phyloP scores from a whole-genome alignment of 805 yeast genomes.

The Hanseniaspora lindneri region DNA sequence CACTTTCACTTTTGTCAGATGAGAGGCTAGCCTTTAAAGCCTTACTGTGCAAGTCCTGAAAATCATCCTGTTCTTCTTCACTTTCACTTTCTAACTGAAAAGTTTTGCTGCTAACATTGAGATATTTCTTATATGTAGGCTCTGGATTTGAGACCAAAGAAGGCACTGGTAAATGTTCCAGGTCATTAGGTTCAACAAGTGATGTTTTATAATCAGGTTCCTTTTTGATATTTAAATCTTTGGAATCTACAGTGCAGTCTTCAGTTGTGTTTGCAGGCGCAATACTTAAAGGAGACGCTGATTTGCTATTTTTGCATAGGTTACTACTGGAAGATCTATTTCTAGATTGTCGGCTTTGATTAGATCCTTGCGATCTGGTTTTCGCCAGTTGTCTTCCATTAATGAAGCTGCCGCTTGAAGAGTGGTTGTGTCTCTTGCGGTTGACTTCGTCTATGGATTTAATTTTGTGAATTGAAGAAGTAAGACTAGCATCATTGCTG shows the following conservation, averaged over 20 bases:
- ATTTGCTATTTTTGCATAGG: neutral
- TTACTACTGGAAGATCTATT: neutral
- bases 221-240: neutral
- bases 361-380: conserved; percentile 8
- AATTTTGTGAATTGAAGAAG: neutral
- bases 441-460: conserved; percentile 16
- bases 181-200: too few relatives aligned
- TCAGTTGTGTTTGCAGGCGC: neutral
- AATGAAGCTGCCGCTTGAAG: conserved; percentile 19
- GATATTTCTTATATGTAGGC: too few relatives aligned
- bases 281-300: neutral
- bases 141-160: too few relatives aligned
- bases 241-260: neutral
- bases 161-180: too few relatives aligned
- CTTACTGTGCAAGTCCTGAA: too few relatives aligned
- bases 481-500: neutral
- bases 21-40: too few relatives aligned
- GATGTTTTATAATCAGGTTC: too few relatives aligned
- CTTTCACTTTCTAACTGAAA: conserved; percentile 21
- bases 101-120: conserved; percentile 14
- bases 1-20: too few relatives aligned
- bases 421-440: conserved; percentile 21
- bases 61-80: conserved; percentile 14
- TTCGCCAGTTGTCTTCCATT: conserved; percentile 12
- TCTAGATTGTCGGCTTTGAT: conserved; percentile 4